These are phyloP conservation scores for Endocarpon pusillum DNA, from an alignment of 495 filamentous ascomycete genomes.

Conservation along the genomic window DNA sequence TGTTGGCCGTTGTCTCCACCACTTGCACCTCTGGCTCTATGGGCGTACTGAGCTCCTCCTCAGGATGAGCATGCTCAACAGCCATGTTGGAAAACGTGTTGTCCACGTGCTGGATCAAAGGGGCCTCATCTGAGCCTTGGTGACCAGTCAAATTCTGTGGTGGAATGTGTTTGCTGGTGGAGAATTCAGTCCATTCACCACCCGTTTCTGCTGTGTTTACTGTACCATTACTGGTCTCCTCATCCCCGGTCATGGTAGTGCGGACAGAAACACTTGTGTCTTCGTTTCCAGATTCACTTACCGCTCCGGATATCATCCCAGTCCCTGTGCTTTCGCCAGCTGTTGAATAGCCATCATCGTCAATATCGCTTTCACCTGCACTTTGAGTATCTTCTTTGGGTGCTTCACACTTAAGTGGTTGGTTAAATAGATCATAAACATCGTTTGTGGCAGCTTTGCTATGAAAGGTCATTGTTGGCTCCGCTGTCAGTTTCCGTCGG, in stretches of 20 bases:
- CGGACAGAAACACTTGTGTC: conserved; percentile 21
- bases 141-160: not conserved
- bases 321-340: conserved; percentile 70
- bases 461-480: conserved; percentile 94
- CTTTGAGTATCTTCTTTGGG: conserved; percentile 23
- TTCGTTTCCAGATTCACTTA: conserved; percentile 34
- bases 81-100: not conserved
- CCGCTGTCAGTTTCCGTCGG: conserved; percentile 51
- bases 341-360: conserved; percentile 64
- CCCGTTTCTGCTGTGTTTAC: conserved; percentile 38
- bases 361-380: conserved; percentile 37
- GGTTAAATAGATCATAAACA: conserved; percentile 92
- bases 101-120: conserved; percentile 8
- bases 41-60: conserved; percentile 21
- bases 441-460: conserved; percentile 91
- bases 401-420: conserved; percentile 49
- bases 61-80: conserved; percentile 4
- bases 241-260: conserved; percentile 15
- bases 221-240: conserved; percentile 32
- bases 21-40: conserved; percentile 7
- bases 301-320: conserved; percentile 42
- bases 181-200: conserved; percentile 78
- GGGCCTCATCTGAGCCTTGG: conserved; percentile 1
- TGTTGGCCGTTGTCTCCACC: conserved; percentile 19
- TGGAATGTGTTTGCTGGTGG: conserved; percentile 52